Conservation (phyloP, 768 basidiomycete genomes). For the Boletus fagicola region DNA sequence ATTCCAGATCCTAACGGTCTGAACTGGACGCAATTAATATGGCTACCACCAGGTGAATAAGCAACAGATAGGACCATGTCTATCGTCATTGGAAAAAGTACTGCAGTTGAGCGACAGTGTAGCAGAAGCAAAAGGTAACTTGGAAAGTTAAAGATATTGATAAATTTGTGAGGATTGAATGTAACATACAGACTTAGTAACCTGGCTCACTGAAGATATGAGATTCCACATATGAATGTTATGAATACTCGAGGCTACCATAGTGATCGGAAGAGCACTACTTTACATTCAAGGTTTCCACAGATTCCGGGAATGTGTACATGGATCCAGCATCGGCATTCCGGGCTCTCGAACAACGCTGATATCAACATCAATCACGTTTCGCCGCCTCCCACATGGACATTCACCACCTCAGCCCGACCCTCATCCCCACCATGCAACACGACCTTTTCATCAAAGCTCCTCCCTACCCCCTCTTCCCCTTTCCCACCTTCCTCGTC, state of each 20-base stretch:
- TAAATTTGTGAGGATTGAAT: not conserved
- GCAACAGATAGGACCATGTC: no score
- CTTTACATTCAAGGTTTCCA: not conserved
- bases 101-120: no score
- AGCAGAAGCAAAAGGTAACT: no score
- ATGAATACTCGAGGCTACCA: no score
- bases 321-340: not conserved
- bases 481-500: conserved; percentile 34
- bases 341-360: not conserved
- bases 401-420: conserved; percentile 13
- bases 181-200: not conserved
- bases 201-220: not conserved
- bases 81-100: no score
- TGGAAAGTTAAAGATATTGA: no score
- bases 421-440: conserved; percentile 18
- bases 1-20: no score
- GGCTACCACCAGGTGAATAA: no score
- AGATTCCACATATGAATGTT: not conserved
- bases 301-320: not conserved
- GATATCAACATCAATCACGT: conserved; percentile 1
- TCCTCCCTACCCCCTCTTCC: conserved; percentile 16
- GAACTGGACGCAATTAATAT: no score
- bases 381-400: conserved; percentile 15
- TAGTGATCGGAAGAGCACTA: no score
- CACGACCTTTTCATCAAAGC: conserved; percentile 47